Base-by-base conservation (phyloP, 768 basidiomycete species). In the Trametes cubensis region DNA sequence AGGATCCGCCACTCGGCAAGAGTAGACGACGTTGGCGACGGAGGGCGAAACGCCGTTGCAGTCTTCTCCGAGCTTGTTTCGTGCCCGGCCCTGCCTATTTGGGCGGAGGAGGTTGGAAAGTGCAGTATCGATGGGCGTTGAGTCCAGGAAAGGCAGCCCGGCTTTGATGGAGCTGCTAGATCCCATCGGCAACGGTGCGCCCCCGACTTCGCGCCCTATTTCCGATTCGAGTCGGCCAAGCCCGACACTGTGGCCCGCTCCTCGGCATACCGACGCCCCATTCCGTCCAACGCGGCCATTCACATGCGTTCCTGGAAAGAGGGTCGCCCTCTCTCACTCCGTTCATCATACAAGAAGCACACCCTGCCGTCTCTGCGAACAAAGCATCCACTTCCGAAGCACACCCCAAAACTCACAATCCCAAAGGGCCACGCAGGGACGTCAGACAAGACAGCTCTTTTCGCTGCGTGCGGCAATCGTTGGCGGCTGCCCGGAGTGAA, bases 111-210 rank as follows among this genome's bases (percentile, higher is more conserved):
- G 1, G 28, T 8, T 47, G 34, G 28, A 63, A 63, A 63, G 52
- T 26, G 23, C 20, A n/a, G 46, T 18, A 63, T 63, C 62, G 62
- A 63, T 63, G 62, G 57, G 58, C 62, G 62, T 63, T 63, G 62
- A 63, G 62, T 63, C 57, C 47, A 46, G 14, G 42, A 44, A 49
- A 18, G 62, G 62, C 53, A 63, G 38, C 26, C 54, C 26, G 20
- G 39, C 34, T 53, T 48, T 53, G 51, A 62, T 62, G 54, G 55
- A 34, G 42, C 49, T 20, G 51, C 55, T 52, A 56, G 61, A 62
- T 62, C 61, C 17, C 49, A 62, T 62, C 61, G 61, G 25, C 49
- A 7, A 34, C 10, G 34, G 34, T n/a, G n/a, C 34, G 34, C 34
- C 34, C 17, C 61, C 61, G 41, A 44, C 48, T 56, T 57, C 49